phyloP scores from a whole-genome alignment of 2,329 filamentous ascomycete genomes.

The Epichloe gansuensis region DNA sequence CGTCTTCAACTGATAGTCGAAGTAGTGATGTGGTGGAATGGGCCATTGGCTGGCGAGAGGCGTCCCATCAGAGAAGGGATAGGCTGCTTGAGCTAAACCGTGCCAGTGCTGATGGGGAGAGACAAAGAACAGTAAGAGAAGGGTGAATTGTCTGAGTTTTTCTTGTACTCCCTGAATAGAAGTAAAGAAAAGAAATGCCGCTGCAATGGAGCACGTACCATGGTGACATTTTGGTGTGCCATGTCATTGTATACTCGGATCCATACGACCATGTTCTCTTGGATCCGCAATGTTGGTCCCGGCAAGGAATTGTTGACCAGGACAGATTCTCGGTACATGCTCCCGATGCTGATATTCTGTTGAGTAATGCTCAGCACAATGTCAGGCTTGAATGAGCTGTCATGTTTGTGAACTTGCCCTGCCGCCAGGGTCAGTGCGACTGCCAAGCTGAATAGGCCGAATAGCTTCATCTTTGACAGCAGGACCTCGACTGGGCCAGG shows the following conservation, averaged over 20 bases:
- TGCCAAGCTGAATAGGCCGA: not conserved
- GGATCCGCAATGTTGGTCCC: conserved; percentile 34
- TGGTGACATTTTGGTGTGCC: conserved; percentile 39
- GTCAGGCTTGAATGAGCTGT: conserved; percentile 25
- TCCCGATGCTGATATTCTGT: conserved; percentile 18
- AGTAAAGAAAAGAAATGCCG: no score
- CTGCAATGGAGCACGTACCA: conserved; percentile 24
- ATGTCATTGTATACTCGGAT: conserved; percentile 48
- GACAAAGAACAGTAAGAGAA: no score
- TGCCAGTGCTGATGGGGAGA: conserved; percentile 46
- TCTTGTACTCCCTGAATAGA: not conserved
- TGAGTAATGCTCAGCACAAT: conserved; percentile 32
- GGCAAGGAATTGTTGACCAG: conserved; percentile 40
- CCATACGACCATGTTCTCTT: conserved; percentile 35
- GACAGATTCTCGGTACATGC: conserved; percentile 11
- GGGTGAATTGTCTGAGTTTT: not conserved
- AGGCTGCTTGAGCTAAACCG: conserved; percentile 42
- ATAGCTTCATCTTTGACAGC: not conserved
- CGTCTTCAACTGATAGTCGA: conserved; percentile 52
- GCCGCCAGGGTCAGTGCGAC: not conserved
- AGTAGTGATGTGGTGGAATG: conserved; percentile 46
- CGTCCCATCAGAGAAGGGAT: conserved; percentile 51
- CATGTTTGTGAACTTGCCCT: conserved; percentile 10
- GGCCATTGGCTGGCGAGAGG: conserved; percentile 52
- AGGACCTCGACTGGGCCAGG: not conserved